Base-by-base conservation (phyloP, 441 rosid genomes). In the Gossypium schwendimanii region DNA sequence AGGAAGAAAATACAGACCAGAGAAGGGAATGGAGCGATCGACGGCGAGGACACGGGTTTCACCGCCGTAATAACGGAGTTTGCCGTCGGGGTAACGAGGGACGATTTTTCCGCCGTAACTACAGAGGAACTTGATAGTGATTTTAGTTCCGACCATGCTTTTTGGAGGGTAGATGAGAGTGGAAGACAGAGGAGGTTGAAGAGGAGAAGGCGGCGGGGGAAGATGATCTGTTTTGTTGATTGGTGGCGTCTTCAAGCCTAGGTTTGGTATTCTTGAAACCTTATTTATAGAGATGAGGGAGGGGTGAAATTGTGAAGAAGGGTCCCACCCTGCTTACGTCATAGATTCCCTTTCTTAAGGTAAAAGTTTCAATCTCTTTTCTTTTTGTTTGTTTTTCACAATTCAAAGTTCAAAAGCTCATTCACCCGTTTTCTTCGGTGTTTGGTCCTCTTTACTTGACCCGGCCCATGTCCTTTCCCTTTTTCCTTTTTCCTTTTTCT, bases 21-120 rank as follows among this genome's bases (percentile, higher is more conserved):
- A 20, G 54, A 89, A 91, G 24, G 95, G 79, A 59, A 88, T 71
- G 80, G 91, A 87, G 65, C 97, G 97, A 59, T 80, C 63, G 31
- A 89, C 91, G 75, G 96, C 86, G 75, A 93, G 90, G 79, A 93
- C 90, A 64, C 97, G 96, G 70, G 96, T 91, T 24, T 88, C 80
- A 11, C 98, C 98, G 20, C 96, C 97, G 18, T 76, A 76, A 74
- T 91, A 93, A 76, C 97, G 96, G 84, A 91, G 97, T 47, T 82
- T 88, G 9, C 90, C 91, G 79, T 93, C 94, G 21, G 94, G 84
- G 75, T 84, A 81, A 75, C 97, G 98, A 24, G 97, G 97, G 60
- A 84, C 63, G 77, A 93, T 91, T 81, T 77, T 87, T 15, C 98
- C 97, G 55, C 90, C 92, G 85, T 93, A 91, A 73, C 97, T 93